These are phyloP conservation scores for Magnolia kwangsiensis DNA, from an alignment of 164 flowering plant genomes.

Conservation along the genomic window DNA sequence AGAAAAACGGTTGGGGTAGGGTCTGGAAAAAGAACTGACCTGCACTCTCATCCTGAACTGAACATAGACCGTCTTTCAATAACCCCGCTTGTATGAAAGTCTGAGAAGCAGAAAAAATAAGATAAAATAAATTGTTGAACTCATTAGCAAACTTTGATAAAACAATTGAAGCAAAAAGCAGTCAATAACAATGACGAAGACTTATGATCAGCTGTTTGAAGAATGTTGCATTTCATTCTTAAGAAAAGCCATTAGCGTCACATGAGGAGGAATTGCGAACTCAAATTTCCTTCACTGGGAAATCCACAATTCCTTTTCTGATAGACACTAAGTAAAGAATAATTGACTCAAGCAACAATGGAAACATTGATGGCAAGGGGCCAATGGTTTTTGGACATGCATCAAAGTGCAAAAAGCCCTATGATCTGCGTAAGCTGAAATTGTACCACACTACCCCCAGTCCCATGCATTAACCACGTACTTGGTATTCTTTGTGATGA, in stretches of 20 bases:
- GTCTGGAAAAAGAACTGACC: slow-evolving; percentile 38
- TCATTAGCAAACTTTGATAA: not conserved
- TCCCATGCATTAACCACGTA: not conserved
- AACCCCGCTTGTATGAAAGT: slow-evolving; percentile 73
- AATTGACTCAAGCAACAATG: not conserved
- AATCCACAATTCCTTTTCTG: not conserved
- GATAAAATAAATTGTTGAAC: not conserved
- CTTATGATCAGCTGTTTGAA: not conserved
- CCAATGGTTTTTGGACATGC: too few species aligned
- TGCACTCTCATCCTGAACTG: slow-evolving; percentile 97
- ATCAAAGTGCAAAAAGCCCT: too few species aligned
- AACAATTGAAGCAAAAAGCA: not conserved
- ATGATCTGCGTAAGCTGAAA: too few species aligned
- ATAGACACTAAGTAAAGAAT: not conserved
- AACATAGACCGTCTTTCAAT: slow-evolving; percentile 73
- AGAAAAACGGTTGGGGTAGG: not conserved
- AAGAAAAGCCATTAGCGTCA: not conserved
- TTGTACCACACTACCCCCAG: too few species aligned
- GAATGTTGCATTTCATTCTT: not conserved
- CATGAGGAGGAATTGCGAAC: not conserved
- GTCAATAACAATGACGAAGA: not conserved
- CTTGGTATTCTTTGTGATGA: not conserved
- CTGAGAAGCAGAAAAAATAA: slow-evolving; percentile 23
- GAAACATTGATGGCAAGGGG: too few species aligned
- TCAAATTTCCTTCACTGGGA: not conserved